Evolutionary conservation across 495 filamentous ascomycete species (phyloP).

Genomic region (Penicillium maclennaniae): DNA sequence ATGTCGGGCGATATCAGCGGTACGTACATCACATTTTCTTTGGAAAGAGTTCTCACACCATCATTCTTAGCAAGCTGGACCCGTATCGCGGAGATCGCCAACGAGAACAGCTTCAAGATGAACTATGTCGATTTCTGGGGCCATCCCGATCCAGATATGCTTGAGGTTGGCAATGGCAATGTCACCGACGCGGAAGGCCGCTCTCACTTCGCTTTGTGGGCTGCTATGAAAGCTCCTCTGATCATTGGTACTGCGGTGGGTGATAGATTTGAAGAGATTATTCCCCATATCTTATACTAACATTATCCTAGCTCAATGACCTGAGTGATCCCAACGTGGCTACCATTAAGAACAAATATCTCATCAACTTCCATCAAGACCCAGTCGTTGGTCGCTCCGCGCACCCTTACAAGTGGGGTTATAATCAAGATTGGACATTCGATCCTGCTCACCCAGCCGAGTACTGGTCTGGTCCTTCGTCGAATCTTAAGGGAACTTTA

Average conservation of each 20-base stretch:
- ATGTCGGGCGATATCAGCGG: conserved; percentile 52
- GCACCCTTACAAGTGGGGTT: conserved; percentile 63
- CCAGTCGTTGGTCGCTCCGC: conserved; percentile 47
- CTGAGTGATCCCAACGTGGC: conserved; percentile 42
- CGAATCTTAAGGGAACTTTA: conserved; percentile 42
- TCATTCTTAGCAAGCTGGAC: conserved; percentile 33
- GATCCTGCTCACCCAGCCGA: conserved; percentile 55
- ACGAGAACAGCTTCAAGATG: conserved; percentile 44
- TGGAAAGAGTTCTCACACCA: conserved; percentile 10
- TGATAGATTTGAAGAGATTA: not conserved
- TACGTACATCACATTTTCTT: conserved; percentile 17
- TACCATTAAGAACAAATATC: conserved; percentile 54
- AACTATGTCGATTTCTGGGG: conserved; percentile 51
- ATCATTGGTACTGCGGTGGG: conserved; percentile 53
- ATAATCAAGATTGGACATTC: conserved; percentile 60
- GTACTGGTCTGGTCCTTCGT: conserved; percentile 55
- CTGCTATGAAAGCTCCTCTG: conserved; percentile 53
- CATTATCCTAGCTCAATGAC: conserved; percentile 33
- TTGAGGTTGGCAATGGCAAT: conserved; percentile 62
- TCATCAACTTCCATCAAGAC: conserved; percentile 64
- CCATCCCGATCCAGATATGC: conserved; percentile 63
- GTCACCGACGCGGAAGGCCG: conserved; percentile 48
- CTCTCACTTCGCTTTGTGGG: conserved; percentile 54
- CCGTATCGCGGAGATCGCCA: conserved; percentile 39
- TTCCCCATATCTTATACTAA: conserved; percentile 2